A percentile compares a stretch with the other conserved stretches of the same genome.
phyloP scores from a whole-genome alignment of 805 yeast species.

The Spathaspora girioi region DNA sequence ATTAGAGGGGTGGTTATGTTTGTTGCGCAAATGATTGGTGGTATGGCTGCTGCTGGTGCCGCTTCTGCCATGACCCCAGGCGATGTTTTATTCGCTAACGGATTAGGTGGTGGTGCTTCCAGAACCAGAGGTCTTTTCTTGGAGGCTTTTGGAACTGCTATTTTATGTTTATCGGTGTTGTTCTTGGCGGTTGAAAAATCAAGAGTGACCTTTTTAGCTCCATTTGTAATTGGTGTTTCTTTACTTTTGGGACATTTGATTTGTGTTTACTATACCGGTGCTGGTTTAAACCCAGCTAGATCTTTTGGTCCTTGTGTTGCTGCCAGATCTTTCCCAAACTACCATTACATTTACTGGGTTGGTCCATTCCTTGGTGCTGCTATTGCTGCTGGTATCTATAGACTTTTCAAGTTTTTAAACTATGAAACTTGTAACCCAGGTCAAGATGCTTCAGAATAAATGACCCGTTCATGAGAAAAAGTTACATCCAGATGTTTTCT shows the following conservation, averaged over 20 bases:
- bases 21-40: conserved; percentile 71
- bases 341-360: conserved; percentile 92
- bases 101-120: conserved; percentile 68
- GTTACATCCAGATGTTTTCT: background rate
- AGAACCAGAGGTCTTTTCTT: conserved; percentile 72
- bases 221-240: conserved; percentile 78
- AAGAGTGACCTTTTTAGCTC: conserved; percentile 72
- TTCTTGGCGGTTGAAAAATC: conserved; percentile 84
- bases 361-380: conserved; percentile 77
- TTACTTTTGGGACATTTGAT: conserved; percentile 79
- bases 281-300: conserved; percentile 91
- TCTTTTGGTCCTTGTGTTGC: conserved; percentile 82
- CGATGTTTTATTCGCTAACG: conserved; percentile 63
- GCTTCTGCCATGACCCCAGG: conserved; percentile 87
- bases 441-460: conserved; percentile 53
- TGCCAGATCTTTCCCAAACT: conserved; percentile 65
- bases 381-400: conserved; percentile 66
- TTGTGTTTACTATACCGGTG: conserved; percentile 82
- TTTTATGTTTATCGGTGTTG: conserved; percentile 72
- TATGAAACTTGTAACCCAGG: conserved; percentile 63
- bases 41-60: conserved; percentile 91
- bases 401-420: conserved; percentile 58
- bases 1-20: conserved; percentile 64
- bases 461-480: background rate
- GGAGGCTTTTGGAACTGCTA: conserved; percentile 76